These are phyloP conservation scores for Didymella keratinophila DNA, from an alignment of 2,329 filamentous ascomycete genomes.

Conservation along the genomic window DNA sequence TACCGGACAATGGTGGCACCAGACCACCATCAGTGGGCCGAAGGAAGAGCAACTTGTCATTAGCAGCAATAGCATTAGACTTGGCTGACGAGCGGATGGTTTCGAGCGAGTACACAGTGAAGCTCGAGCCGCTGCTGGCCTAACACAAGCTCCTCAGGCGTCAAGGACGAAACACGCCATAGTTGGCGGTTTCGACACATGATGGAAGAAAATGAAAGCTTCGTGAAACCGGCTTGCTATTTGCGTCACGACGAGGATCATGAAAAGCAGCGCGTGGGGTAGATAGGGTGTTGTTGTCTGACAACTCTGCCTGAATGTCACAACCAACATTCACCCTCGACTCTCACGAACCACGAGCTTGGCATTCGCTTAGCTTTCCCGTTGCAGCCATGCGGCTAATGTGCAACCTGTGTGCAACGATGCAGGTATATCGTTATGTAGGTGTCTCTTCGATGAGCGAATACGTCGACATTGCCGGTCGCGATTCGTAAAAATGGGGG, in stretches of 20 bases:
- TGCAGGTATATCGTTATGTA: background rate
- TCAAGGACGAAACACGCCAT: constrained; percentile 25
- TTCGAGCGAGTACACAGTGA: constrained; percentile 24
- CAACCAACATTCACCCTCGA: constrained; percentile 29
- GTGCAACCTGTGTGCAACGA: background rate
- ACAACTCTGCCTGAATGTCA: constrained; percentile 11
- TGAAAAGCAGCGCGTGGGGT: background rate
- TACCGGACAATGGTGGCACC: constrained; percentile 19
- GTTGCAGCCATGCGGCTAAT: constrained; percentile 10
- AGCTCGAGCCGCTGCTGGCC: constrained; percentile 23
- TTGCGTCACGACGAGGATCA: background rate
- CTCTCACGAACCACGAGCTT: constrained; percentile 23
- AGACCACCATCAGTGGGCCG: constrained; percentile 19
- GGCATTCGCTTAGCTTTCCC: constrained; percentile 33
- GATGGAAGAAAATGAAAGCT: constrained; percentile 8
- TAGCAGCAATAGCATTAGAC: constrained; percentile 28
- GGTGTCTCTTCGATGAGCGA: background rate
- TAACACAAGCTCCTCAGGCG: constrained; percentile 21
- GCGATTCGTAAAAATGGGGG: background rate
- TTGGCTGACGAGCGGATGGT: constrained; percentile 40
- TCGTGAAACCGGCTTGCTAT: constrained; percentile 17
- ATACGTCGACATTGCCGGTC: background rate
- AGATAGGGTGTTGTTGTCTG: background rate
- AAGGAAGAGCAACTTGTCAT: constrained; percentile 8
- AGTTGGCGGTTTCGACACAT: constrained; percentile 16